Evolutionary conservation across 1,284 basidiomycete species (phyloP).

Genomic region (Ceratobasidium sp.): DNA sequence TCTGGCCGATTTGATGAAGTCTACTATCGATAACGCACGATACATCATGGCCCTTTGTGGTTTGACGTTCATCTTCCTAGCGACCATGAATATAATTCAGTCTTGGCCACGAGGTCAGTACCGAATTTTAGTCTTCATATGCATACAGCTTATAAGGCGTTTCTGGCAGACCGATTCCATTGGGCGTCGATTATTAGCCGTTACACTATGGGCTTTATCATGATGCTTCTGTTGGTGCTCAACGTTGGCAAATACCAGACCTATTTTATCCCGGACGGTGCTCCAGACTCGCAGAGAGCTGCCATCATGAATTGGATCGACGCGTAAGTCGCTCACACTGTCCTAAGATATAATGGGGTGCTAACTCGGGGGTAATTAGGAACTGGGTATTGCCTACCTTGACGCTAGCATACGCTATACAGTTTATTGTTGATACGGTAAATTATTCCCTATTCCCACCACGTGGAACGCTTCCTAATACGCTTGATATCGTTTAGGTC

Average conservation of each 20-base stretch:
- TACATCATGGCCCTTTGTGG: background rate
- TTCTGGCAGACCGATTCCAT: background rate
- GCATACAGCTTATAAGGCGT: background rate
- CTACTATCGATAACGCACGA: background rate
- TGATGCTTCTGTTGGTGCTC: background rate
- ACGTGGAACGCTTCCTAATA: no score
- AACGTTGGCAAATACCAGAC: background rate
- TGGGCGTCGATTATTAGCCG: background rate
- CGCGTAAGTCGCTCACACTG: background rate
- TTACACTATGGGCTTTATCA: background rate
- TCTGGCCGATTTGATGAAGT: background rate
- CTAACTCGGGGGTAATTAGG: background rate
- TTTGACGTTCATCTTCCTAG: constrained; percentile 2
- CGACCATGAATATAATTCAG: background rate
- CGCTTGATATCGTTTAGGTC: background rate
- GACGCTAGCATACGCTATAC: background rate
- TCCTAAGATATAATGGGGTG: background rate
- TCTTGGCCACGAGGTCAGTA: background rate
- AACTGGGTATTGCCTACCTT: constrained; percentile 7
- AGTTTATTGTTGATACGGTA: constrained; percentile 10
- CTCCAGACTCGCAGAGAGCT: background rate
- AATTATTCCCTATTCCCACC: no score
- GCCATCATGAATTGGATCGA: background rate
- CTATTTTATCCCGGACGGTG: background rate
- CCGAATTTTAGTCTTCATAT: background rate